Evolutionary conservation across 805 yeast genomes (phyloP), one percentile per base, ranked within the genome.

Genomic region (Grigorovia jiainica): DNA sequence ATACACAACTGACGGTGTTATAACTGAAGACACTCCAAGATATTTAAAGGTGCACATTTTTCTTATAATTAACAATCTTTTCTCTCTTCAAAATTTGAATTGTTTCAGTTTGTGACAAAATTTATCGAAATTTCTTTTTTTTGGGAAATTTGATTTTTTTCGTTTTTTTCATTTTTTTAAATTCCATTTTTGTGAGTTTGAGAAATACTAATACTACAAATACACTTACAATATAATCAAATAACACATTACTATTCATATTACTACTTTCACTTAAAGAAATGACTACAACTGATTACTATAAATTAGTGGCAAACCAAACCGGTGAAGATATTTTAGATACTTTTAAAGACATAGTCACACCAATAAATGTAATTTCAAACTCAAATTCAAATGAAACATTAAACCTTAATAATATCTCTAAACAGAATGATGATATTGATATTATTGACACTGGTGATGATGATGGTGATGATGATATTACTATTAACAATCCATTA

Each of bases 321-420:
- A 49, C 63, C 1, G 64, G 65, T 4, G 64, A 66, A 7, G 73
- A 77, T 21, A 78, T 85, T 39, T 60, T 82, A 45, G 54, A 52
- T 5, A 61, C 67, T 38, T 85, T 87, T 69, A 75, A 78, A 4
- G 90, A 80, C 6, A 15, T 40, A 16, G 78, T 85, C 11, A 75
- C 78, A 24, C 85, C 90, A 2, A 54, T 83, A 37, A 67, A 68
- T 19, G 56, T 70, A 27, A 75, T 82, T 32, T 71, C 82, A 7
- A 87, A 86, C 32, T 70, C 78, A 20, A 68, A 57, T 54, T 66
- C 62, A 34, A 71, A 56, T 50, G 65, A 51, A 16, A 57, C 50
- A 33, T 60, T 53, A 19, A 58, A 52, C 5, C 56, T 58, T 29
- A 67, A 66, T 15, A 35, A 36, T 15, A 41, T 27, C 6, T 4